Conservation (phyloP, 1,139 yeast species). For the Scheffersomyces parashehatae region DNA sequence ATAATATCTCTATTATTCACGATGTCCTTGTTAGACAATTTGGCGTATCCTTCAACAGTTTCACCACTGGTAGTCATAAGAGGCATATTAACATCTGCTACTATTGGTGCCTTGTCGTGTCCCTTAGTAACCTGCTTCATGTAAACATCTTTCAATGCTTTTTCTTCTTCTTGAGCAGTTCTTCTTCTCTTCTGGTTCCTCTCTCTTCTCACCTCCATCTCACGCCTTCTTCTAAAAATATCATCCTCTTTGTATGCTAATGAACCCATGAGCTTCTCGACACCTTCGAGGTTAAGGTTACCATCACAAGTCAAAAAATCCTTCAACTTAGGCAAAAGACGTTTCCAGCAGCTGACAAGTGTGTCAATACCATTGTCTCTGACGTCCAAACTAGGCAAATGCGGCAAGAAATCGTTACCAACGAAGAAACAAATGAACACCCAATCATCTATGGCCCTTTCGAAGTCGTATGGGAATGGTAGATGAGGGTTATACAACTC, state of each 20-base stretch:
- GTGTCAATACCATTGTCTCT: conserved; percentile 91
- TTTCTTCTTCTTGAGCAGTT: conserved; percentile 39
- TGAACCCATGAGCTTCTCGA: conserved; percentile 65
- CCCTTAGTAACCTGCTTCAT: conserved; percentile 53
- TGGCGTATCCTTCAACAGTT: conserved; percentile 60
- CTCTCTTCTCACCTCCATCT: conserved; percentile 64
- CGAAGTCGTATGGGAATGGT: conserved; percentile 79
- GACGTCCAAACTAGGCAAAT: conserved; percentile 90
- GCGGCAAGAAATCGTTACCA: conserved; percentile 98
- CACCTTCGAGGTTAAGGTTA: conserved; percentile 68
- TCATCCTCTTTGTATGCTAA: conserved; percentile 76
- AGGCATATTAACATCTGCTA: conserved; percentile 75
- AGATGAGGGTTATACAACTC: conserved; percentile 74
- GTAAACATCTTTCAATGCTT: conserved; percentile 33
- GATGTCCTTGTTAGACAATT: conserved; percentile 70
- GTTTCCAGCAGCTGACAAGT: conserved; percentile 81
- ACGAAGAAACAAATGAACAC: conserved; percentile 98
- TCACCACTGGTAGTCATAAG: conserved; percentile 72
- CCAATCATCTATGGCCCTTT: conserved; percentile 98
- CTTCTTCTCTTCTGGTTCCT: conserved; percentile 65
- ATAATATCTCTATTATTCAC: conserved; percentile 66
- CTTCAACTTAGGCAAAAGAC: conserved; percentile 60
- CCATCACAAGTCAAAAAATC: conserved; percentile 93
- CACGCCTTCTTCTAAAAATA: conserved; percentile 72
- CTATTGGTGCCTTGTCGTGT: conserved; percentile 74